These are phyloP conservation scores for Thermoascus crustaceus DNA, from an alignment of 2,329 filamentous ascomycete species.

Conservation along the genomic window DNA sequence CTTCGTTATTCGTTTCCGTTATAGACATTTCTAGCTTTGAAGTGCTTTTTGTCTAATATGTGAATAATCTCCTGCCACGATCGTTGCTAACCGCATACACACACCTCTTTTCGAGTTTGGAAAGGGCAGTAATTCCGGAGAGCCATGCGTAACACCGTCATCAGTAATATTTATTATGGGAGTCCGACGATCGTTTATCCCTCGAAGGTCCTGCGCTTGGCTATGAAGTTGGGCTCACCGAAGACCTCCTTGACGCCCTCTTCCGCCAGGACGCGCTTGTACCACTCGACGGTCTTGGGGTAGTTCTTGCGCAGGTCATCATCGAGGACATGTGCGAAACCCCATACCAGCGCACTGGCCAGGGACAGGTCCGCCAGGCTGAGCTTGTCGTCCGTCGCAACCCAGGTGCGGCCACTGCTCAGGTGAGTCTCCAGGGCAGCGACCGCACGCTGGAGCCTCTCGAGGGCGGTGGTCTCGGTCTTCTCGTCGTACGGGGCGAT, in stretches of 20 bases:
- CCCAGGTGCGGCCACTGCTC: slow-evolving; percentile 14
- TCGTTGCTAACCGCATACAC: no score
- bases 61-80: no score
- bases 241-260: slow-evolving; percentile 3
- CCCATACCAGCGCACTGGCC: slow-evolving; percentile 18
- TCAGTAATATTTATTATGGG: no score
- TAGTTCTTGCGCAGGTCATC: slow-evolving; percentile 19
- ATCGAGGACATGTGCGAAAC: slow-evolving; percentile 17
- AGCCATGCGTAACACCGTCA: no score
- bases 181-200: no score
- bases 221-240: slow-evolving; percentile 14
- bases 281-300: slow-evolving; percentile 17
- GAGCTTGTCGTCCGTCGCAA: slow-evolving; percentile 13
- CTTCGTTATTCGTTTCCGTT: no score
- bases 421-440: slow-evolving; percentile 15
- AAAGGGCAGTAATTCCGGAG: no score
- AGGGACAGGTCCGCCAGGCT: slow-evolving; percentile 22
- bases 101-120: no score
- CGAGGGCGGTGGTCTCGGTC: slow-evolving; percentile 11
- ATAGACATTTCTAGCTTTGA: no score
- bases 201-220: slow-evolving; percentile 10
- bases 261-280: slow-evolving; percentile 8
- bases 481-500: slow-evolving; percentile 13
- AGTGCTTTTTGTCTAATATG: no score
- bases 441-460: slow-evolving; percentile 14